These are phyloP conservation scores for Eutypa lata DNA, from an alignment of 2,329 filamentous ascomycete species.

Conservation along the genomic window DNA sequence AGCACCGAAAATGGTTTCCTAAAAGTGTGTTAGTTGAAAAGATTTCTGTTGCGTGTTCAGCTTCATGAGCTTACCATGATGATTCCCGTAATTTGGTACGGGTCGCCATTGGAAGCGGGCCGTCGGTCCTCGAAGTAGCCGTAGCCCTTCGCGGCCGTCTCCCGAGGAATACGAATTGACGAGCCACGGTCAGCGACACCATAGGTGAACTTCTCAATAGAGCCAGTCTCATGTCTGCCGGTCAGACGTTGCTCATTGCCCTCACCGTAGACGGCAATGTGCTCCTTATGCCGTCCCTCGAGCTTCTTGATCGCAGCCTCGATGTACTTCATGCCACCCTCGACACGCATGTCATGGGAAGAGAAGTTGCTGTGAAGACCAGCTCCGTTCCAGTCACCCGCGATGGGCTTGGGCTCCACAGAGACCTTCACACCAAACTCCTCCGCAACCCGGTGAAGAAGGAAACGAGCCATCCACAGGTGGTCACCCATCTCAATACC, in stretches of 20 bases:
- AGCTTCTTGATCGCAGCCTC: conserved; percentile 83
- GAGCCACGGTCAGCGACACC: conserved; percentile 95
- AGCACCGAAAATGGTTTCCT: conserved; percentile 51
- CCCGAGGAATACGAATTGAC: conserved; percentile 87
- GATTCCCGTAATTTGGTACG: conserved; percentile 55
- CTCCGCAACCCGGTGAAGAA: conserved; percentile 87
- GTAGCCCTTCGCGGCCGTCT: conserved; percentile 80
- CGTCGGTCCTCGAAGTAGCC: conserved; percentile 91
- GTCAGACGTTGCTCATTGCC: conserved; percentile 94
- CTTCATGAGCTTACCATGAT: conserved; percentile 1
- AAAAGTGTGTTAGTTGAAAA: not conserved
- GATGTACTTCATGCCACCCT: conserved; percentile 94
- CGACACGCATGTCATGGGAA: conserved; percentile 79
- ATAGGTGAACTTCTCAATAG: conserved; percentile 89
- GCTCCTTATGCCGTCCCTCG: conserved; percentile 72
- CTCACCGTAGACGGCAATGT: conserved; percentile 92
- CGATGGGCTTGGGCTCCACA: conserved; percentile 91
- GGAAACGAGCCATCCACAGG: conserved; percentile 89
- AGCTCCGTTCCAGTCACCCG: conserved; percentile 95
- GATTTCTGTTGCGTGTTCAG: not conserved
- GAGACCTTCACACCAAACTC: conserved; percentile 97
- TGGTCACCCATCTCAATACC: conserved; percentile 94
- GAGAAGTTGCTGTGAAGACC: conserved; percentile 84
- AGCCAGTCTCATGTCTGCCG: conserved; percentile 89
- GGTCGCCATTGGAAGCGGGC: conserved; percentile 77